Percentiles rank a stretch among this genome's conserved stretches.
These are phyloP conservation scores for Acacia concinna DNA, from an alignment of 331 rosid species.

Conservation along the genomic window DNA sequence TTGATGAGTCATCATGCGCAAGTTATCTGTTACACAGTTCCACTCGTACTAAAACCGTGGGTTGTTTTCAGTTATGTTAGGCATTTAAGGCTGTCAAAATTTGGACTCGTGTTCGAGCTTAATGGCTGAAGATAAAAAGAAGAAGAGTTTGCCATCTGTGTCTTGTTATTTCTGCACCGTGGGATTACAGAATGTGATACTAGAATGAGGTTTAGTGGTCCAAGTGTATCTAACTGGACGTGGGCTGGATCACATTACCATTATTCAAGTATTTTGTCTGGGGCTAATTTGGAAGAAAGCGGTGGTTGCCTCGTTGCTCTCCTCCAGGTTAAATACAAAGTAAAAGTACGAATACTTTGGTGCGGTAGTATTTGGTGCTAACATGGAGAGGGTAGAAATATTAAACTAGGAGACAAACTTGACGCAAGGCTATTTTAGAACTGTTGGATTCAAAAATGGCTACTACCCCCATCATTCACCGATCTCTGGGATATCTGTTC, in stretches of 20 bases:
- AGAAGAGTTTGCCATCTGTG: neutral
- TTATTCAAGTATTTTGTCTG: no score
- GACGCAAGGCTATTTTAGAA: neutral
- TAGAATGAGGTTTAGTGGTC: neutral
- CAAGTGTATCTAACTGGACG: neutral
- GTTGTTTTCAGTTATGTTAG: neutral
- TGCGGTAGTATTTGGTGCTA: neutral
- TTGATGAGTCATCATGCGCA: neutral
- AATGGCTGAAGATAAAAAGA: neutral
- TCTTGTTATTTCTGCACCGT: neutral
- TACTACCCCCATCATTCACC: neutral
- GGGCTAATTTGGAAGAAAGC: no score
- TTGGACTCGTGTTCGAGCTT: neutral
- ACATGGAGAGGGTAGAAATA: neutral
- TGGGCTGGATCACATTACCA: no score
- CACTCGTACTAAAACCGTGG: neutral
- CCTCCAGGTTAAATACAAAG: no score
- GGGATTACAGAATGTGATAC: neutral
- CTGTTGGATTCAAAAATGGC: neutral
- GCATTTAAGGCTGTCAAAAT: neutral
- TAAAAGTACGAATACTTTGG: no score
- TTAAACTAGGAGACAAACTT: no score
- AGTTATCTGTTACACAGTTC: neutral
- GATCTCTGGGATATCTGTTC: neutral
- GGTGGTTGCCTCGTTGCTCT: no score